These are phyloP conservation scores for Plasmodium gonderi DNA, from an alignment of 169 alveolate genomes.

Conservation along the genomic window DNA sequence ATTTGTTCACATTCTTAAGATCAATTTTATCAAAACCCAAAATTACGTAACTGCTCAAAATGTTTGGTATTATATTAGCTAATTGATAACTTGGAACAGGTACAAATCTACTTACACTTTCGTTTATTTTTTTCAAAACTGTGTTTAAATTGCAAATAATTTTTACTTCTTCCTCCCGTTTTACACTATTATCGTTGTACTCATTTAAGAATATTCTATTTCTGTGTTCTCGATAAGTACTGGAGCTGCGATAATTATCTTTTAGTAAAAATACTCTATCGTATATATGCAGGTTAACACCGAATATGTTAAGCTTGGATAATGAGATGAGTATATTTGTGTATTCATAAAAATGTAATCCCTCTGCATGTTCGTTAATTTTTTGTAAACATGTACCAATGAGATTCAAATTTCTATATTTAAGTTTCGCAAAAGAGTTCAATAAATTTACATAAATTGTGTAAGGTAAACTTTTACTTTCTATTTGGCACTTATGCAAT, in stretches of 20 bases:
- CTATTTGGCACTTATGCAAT: neutral
- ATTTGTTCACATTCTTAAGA: conserved; percentile 36
- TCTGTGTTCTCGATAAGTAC: neutral
- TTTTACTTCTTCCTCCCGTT: neutral
- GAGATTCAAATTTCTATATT: conserved; percentile 31
- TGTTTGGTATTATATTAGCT: conserved; percentile 30
- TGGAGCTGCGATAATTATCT: neutral
- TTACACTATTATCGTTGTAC: neutral
- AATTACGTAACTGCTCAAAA: conserved; percentile 11
- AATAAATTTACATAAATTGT: conserved; percentile 35
- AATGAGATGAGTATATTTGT: conserved; percentile 41
- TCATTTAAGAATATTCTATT: conserved; percentile 23
- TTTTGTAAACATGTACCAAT: conserved; percentile 26
- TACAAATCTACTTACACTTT: neutral
- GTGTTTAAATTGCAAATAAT: neutral
- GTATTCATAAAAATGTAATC: conserved; percentile 40
- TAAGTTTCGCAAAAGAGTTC: conserved; percentile 63
- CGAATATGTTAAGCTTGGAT: conserved; percentile 54
- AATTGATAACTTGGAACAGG: conserved; percentile 24
- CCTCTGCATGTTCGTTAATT: conserved; percentile 19
- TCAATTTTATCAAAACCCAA: conserved; percentile 61
- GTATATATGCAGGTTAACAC: conserved; percentile 1
- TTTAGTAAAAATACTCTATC: neutral
- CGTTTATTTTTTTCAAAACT: conserved; percentile 37
- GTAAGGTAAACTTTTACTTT: neutral